These are phyloP conservation scores for Russula emetica DNA, from an alignment of 768 basidiomycete genomes.

Conservation along the genomic window DNA sequence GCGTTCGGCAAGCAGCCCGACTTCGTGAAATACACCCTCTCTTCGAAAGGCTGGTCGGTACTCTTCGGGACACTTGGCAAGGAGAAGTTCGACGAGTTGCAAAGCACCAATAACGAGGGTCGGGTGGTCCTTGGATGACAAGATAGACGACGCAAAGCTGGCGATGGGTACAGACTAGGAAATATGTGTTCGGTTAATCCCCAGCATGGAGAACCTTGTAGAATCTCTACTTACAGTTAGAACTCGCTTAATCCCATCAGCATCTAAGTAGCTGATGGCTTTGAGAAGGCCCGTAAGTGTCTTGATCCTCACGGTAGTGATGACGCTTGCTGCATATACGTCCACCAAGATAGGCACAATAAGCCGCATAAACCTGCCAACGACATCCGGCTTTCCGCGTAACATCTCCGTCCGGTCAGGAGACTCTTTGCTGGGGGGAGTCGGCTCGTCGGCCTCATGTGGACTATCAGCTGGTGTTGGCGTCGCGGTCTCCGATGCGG, in stretches of 20 bases:
- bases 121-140: constrained; percentile 89
- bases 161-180: constrained; percentile 87
- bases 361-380: constrained; percentile 80
- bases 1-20: constrained; percentile 70
- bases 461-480: constrained; percentile 33
- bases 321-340: constrained; percentile 98
- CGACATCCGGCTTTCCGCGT: constrained; percentile 67
- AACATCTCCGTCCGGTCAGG: constrained; percentile 69
- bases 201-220: background rate
- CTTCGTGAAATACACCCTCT: constrained; percentile 95
- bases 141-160: constrained; percentile 88
- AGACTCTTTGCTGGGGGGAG: constrained; percentile 34
- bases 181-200: constrained; percentile 15
- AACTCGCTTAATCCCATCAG: constrained; percentile 68
- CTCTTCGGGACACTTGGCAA: constrained; percentile 75
- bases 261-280: constrained; percentile 84
- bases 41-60: constrained; percentile 88
- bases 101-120: constrained; percentile 82
- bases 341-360: constrained; percentile 93
- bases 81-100: constrained; percentile 88
- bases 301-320: constrained; percentile 80
- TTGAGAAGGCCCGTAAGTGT: constrained; percentile 85
- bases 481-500: constrained; percentile 36
- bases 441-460: constrained; percentile 23
- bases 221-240: constrained; percentile 56